Evolutionary conservation across 2,329 filamentous ascomycete genomes (phyloP).

Genomic region (Thelonectria discophora): DNA sequence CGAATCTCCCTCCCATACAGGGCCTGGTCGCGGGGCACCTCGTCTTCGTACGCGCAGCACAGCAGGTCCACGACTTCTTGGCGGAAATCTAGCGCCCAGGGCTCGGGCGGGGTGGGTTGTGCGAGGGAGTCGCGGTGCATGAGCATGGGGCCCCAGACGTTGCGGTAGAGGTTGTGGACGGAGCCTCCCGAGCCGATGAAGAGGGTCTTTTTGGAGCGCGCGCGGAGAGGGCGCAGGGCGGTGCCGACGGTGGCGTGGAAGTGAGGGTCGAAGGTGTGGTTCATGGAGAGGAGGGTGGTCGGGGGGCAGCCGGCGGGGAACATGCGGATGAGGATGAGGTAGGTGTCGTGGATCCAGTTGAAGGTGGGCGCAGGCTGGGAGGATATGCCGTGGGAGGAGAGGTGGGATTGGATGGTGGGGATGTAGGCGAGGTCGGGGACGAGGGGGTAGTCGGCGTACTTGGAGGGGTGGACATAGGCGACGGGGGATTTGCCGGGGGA

Average conservation of each 20-base stretch:
- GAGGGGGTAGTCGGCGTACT: conserved; percentile 70
- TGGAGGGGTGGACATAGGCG: conserved; percentile 71
- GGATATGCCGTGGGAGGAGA: conserved; percentile 15
- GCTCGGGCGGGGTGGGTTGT: conserved; percentile 31
- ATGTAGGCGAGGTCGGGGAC: conserved; percentile 61
- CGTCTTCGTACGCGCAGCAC: conserved; percentile 45
- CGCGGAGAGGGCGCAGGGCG: conserved; percentile 24
- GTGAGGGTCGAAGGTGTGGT: conserved; percentile 37
- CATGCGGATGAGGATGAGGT: conserved; percentile 74
- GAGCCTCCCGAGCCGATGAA: conserved; percentile 69
- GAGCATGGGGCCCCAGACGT: conserved; percentile 72
- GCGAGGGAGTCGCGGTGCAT: conserved; percentile 51
- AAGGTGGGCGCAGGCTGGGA: conserved; percentile 52
- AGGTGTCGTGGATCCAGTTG: conserved; percentile 79
- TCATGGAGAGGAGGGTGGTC: conserved; percentile 56
- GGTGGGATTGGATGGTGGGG: conserved; percentile 12
- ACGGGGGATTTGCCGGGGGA: conserved; percentile 69
- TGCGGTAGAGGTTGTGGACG: conserved; percentile 76
- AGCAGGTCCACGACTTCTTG: conserved; percentile 71
- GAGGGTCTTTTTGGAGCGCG: conserved; percentile 47
- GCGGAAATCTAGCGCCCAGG: conserved; percentile 70
- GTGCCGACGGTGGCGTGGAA: conserved; percentile 36
- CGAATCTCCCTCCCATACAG: conserved; percentile 16
- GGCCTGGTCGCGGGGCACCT: conserved; percentile 16
- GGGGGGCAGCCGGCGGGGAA: conserved; percentile 72